Evolutionary conservation across 1,284 basidiomycete species (phyloP).

Genomic region (Fereydounia khargensis): DNA sequence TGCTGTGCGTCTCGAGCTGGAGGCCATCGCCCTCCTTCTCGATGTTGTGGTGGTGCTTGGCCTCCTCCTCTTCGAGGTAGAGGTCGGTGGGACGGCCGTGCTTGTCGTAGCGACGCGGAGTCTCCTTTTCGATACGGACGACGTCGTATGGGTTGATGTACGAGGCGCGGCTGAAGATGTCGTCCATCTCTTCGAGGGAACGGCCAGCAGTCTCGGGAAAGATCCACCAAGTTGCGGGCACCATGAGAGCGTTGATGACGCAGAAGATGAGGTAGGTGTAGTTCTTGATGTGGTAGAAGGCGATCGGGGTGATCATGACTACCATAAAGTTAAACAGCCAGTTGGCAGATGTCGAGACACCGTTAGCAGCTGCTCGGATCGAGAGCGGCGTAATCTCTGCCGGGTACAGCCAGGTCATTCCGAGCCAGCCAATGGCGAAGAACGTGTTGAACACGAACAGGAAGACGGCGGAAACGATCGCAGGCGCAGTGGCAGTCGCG

Average conservation of each 20-base stretch:
- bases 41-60: constrained; percentile 13
- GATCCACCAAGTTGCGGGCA: constrained; percentile 33
- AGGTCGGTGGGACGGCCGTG: constrained; percentile 36
- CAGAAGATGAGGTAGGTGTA: constrained; percentile 42
- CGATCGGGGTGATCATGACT: constrained; percentile 45
- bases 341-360: constrained; percentile 55
- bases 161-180: constrained; percentile 45
- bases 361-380: constrained; percentile 57
- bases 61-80: constrained; percentile 22
- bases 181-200: constrained; percentile 50
- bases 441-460: constrained; percentile 70
- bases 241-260: constrained; percentile 38
- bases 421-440: constrained; percentile 70
- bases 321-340: constrained; percentile 54
- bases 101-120: constrained; percentile 48
- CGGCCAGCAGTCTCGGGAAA: constrained; percentile 52
- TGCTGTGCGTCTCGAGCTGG: too few relatives aligned
- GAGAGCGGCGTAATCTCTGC: constrained; percentile 56
- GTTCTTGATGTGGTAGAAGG: constrained; percentile 30
- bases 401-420: constrained; percentile 64
- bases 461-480: constrained; percentile 63
- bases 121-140: constrained; percentile 37
- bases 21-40: background rate
- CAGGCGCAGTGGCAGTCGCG: constrained; percentile 50
- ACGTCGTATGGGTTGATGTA: constrained; percentile 50